Conservation (phyloP, 805 yeast genomes). For the Myxozyma neotropica region DNA sequence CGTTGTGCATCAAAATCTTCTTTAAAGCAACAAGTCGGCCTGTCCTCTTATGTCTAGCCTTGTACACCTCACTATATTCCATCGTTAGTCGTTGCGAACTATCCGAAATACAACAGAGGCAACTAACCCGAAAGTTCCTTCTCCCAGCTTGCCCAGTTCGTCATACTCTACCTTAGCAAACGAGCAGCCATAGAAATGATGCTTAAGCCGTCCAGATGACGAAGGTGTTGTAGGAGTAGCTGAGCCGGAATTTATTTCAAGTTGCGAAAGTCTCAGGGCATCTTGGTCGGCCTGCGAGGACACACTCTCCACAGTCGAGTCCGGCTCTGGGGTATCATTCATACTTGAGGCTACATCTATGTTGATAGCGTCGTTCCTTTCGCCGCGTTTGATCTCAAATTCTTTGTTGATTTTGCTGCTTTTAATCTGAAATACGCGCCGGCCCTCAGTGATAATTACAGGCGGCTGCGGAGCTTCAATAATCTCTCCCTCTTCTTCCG, state of each 20-base stretch:
- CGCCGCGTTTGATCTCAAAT: neutral
- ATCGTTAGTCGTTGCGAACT: neutral
- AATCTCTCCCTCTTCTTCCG: conserved; percentile 11
- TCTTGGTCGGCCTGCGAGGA: neutral
- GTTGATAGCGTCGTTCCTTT: neutral
- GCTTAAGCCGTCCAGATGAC: neutral
- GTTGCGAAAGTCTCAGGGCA: neutral
- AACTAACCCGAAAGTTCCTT: conserved; percentile 74
- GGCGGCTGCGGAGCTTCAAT: neutral
- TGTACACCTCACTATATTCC: conserved; percentile 67
- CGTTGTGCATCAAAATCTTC: conserved; percentile 74
- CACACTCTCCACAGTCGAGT: neutral
- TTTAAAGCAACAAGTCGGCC: conserved; percentile 80
- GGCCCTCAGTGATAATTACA: neutral
- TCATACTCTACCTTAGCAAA: conserved; percentile 41
- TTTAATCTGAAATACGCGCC: neutral
- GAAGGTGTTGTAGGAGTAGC: neutral
- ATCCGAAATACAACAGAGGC: neutral
- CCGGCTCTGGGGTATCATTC: neutral
- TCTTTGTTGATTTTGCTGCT: neutral
- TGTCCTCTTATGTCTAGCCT: conserved; percentile 61
- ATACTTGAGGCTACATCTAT: neutral
- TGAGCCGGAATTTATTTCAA: neutral
- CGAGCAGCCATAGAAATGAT: conserved; percentile 43
- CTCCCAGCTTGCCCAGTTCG: conserved; percentile 57